phyloP scores from a whole-genome alignment of 139 green algal species.

The Micromonas pusilla region DNA sequence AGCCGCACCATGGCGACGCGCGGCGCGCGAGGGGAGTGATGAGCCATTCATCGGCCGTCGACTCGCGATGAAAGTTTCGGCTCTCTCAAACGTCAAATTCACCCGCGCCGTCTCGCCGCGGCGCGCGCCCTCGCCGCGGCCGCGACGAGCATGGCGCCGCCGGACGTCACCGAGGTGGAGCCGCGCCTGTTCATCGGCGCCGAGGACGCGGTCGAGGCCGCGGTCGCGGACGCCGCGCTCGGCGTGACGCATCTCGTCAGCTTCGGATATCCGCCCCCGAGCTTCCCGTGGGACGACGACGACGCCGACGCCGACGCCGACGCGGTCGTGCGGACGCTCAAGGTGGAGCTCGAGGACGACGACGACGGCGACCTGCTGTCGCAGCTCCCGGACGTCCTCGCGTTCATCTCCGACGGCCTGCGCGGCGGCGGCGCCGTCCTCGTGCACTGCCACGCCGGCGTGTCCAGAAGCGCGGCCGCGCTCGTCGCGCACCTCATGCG shows the following conservation, averaged over 20 bases:
- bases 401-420: background rate
- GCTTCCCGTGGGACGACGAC: background rate
- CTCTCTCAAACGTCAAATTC: too few relatives aligned
- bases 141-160: too few relatives aligned
- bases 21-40: too few relatives aligned
- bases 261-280: conserved; percentile 4
- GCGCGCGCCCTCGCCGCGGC: too few relatives aligned
- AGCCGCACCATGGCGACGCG: background rate
- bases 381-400: background rate
- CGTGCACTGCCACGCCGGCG: conserved; percentile 28
- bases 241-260: conserved; percentile 4
- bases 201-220: background rate
- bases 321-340: background rate
- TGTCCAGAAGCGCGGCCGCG: conserved; percentile 24
- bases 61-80: too few relatives aligned
- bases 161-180: background rate
- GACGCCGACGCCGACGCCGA: background rate
- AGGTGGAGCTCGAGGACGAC: conserved; percentile 22
- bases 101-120: too few relatives aligned
- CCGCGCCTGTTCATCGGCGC: background rate
- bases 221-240: background rate
- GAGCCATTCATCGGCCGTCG: too few relatives aligned
- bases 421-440: background rate
- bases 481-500: conserved; percentile 15
- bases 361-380: conserved; percentile 21